Conservation (phyloP, 2,329 filamentous ascomycete genomes). For the Zasmidium cellare region DNA sequence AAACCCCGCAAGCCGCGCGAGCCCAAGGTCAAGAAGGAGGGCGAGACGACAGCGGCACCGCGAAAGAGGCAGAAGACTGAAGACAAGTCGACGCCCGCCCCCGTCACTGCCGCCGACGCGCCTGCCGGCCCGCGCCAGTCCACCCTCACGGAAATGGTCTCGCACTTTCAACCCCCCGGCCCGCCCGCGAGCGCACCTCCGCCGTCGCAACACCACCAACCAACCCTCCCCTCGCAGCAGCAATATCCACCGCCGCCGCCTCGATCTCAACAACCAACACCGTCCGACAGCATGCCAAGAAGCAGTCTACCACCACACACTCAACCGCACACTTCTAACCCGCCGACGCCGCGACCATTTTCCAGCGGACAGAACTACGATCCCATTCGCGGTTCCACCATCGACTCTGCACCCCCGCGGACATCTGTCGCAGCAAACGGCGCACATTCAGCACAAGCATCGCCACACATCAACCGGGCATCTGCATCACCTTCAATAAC, state of each 20-base stretch:
- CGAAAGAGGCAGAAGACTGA: constrained; percentile 52
- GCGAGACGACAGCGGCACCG: constrained; percentile 35
- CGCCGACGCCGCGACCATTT: constrained; percentile 43
- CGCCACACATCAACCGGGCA: constrained; percentile 62
- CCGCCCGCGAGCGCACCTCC: constrained; percentile 19
- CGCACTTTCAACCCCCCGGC: constrained; percentile 27
- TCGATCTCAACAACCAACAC: constrained; percentile 20
- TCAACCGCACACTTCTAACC: constrained; percentile 40
- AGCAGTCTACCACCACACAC: constrained; percentile 42
- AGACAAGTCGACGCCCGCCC: constrained; percentile 25
- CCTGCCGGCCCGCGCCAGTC: constrained; percentile 35
- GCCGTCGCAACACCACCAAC: constrained; percentile 9
- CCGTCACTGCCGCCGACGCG: constrained; percentile 13
- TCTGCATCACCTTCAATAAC: constrained; percentile 90
- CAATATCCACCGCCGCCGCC: constrained; percentile 29
- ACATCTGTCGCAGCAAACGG: constrained; percentile 21
- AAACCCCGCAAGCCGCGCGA: constrained; percentile 48
- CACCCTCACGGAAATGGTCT: constrained; percentile 43
- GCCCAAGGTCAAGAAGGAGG: constrained; percentile 46
- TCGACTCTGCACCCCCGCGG: constrained; percentile 29
- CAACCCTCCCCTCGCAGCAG: constrained; percentile 6
- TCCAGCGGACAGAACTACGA: constrained; percentile 85
- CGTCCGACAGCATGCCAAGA: constrained; percentile 15
- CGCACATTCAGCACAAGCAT: constrained; percentile 37
- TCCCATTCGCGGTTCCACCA: constrained; percentile 74